These are phyloP conservation scores for Herpetospermum pedunculosum DNA, from an alignment of 306 rosid genomes.

Conservation along the genomic window DNA sequence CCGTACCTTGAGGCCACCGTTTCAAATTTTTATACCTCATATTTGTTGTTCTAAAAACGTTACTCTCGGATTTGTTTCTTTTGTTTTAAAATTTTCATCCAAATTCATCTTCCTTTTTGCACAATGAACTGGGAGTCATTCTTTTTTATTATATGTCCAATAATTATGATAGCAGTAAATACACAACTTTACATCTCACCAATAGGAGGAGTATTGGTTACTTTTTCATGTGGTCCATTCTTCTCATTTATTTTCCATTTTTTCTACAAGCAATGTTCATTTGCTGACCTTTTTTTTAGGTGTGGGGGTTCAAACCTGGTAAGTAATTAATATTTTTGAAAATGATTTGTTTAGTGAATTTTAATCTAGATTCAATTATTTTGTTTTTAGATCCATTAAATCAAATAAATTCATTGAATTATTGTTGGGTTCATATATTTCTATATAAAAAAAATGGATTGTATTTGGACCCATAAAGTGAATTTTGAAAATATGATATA, in stretches of 20 bases:
- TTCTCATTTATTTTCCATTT: background rate
- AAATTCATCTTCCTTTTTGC: background rate
- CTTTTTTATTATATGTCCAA: background rate
- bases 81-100: background rate
- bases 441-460: background rate
- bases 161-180: background rate
- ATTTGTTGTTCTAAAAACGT: too few relatives aligned
- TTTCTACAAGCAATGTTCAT: background rate
- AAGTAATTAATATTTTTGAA: background rate
- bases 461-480: background rate
- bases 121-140: background rate
- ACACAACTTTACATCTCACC: background rate
- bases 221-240: background rate
- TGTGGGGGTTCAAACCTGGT: too few relatives aligned
- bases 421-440: background rate
- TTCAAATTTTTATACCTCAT: too few relatives aligned
- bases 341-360: background rate
- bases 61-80: background rate
- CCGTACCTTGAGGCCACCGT: too few relatives aligned
- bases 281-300: background rate
- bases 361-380: background rate
- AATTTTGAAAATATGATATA: background rate
- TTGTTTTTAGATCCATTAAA: background rate
- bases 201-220: background rate
- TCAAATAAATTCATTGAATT: background rate